Conservation (phyloP, 108 stramenopile genomes). For the Fistulifera solaris region DNA sequence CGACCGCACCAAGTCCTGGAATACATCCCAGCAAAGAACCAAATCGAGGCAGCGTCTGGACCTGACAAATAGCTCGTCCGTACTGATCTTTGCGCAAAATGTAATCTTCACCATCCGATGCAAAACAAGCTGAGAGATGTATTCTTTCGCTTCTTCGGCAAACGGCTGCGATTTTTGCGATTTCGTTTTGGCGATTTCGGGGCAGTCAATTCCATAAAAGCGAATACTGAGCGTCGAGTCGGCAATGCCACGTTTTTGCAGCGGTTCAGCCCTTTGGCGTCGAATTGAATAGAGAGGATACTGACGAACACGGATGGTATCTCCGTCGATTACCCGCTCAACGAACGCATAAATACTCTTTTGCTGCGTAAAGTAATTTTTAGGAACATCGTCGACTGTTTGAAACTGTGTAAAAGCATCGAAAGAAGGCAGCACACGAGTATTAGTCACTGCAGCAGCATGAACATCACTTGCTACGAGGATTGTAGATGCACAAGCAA, state of each 20-base stretch:
- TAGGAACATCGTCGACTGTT: constrained; percentile 52
- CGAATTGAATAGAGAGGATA: constrained; percentile 9
- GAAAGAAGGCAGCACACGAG: constrained; percentile 2
- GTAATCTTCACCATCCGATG: constrained; percentile 39
- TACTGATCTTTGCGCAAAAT: constrained; percentile 46
- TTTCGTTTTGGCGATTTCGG: constrained; percentile 39
- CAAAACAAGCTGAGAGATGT: constrained; percentile 16
- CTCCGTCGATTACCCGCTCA: constrained; percentile 53
- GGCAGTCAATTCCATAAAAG: constrained; percentile 53
- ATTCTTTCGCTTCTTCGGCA: constrained; percentile 44
- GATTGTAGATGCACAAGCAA: too few species aligned
- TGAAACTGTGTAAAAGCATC: constrained; percentile 22
- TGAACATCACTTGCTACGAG: too few species aligned
- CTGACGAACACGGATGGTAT: constrained; percentile 44
- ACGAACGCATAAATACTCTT: constrained; percentile 35
- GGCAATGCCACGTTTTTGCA: constrained; percentile 14
- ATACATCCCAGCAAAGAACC: constrained; percentile 1
- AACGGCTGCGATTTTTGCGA: constrained; percentile 26
- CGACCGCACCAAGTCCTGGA: constrained; percentile 22
- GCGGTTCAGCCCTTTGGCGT: constrained; percentile 16
- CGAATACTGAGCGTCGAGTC: constrained; percentile 45
- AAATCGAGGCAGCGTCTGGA: constrained; percentile 13
- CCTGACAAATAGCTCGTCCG: constrained; percentile 35
- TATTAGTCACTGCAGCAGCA: too few species aligned
- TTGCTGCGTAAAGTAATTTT: constrained; percentile 15